Evolutionary conservation across 2,329 filamentous ascomycete species (phyloP).

Genomic region (Trematosphaeria pertusa): DNA sequence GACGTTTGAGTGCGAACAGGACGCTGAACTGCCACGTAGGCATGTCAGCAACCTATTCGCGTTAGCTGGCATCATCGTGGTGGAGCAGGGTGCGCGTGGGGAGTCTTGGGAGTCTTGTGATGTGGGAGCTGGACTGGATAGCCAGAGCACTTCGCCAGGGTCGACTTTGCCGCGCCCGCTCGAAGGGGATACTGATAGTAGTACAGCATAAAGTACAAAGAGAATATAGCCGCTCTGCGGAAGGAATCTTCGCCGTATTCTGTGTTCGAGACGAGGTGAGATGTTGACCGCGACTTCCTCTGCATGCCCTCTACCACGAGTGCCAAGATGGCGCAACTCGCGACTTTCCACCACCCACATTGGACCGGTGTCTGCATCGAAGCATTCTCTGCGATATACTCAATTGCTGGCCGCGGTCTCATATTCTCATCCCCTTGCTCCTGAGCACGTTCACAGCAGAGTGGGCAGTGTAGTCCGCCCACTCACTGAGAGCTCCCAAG

Average conservation of each 20-base stretch:
- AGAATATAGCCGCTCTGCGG: not conserved
- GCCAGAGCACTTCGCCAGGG: too few relatives aligned
- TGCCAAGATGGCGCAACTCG: not conserved
- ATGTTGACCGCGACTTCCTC: too few relatives aligned
- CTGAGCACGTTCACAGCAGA: conserved; percentile 81
- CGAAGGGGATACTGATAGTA: too few relatives aligned
- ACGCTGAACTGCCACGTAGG: not conserved
- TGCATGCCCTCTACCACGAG: not conserved
- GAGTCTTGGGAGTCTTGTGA: too few relatives aligned
- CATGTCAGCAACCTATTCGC: too few relatives aligned
- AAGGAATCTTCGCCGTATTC: conserved; percentile 4
- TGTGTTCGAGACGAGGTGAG: too few relatives aligned
- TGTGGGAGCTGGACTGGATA: too few relatives aligned
- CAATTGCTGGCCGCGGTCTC: conserved; percentile 28
- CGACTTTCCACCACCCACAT: too few relatives aligned
- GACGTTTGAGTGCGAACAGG: not conserved
- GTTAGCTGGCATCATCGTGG: too few relatives aligned
- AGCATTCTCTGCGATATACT: not conserved
- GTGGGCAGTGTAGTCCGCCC: conserved; percentile 80
- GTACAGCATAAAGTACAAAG: conserved; percentile 3
- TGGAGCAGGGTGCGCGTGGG: too few relatives aligned
- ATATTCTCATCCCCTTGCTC: conserved; percentile 87
- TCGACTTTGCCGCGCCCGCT: too few relatives aligned
- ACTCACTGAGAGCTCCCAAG: conserved; percentile 71
- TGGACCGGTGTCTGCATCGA: too few relatives aligned